phyloP scores from a whole-genome alignment of 148 eudicot genomes.

The Dianthus caryophyllus region DNA sequence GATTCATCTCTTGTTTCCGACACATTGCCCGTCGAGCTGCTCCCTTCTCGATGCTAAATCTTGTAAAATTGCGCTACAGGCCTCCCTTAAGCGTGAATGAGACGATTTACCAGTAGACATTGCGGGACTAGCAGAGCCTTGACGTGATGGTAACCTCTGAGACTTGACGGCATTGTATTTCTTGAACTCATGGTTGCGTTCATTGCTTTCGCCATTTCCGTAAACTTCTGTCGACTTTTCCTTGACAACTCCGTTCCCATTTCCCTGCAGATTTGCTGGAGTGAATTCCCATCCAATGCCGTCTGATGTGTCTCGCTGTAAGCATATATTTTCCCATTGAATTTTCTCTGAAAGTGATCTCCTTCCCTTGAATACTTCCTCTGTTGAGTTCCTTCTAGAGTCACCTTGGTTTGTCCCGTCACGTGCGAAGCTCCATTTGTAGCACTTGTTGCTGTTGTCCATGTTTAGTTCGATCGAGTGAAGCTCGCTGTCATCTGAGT shows the following conservation, averaged over 20 bases:
- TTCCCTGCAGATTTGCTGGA: slow-evolving; percentile 23
- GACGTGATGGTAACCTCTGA: slow-evolving; percentile 34
- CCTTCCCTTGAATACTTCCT: slow-evolving; percentile 55
- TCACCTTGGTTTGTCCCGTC: slow-evolving; percentile 37
- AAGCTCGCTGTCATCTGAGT: slow-evolving; percentile 64
- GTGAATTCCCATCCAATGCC: slow-evolving; percentile 63
- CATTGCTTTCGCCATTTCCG: slow-evolving; percentile 30
- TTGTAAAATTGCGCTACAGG: slow-evolving; percentile 28
- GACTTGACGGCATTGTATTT: slow-evolving; percentile 50
- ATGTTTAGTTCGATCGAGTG: slow-evolving; percentile 76
- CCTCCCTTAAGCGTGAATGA: slow-evolving; percentile 32
- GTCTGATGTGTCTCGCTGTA: slow-evolving; percentile 52
- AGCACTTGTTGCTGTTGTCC: slow-evolving; percentile 48
- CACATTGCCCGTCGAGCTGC: slow-evolving; percentile 9
- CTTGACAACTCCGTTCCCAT: slow-evolving; percentile 27
- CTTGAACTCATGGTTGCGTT: slow-evolving; percentile 40
- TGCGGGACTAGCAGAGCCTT: slow-evolving; percentile 31
- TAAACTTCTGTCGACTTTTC: slow-evolving; percentile 30
- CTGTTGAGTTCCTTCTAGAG: slow-evolving; percentile 43
- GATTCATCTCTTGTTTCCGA: slow-evolving; percentile 20
- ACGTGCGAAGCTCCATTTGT: slow-evolving; percentile 43
- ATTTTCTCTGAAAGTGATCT: slow-evolving; percentile 51
- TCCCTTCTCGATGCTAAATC: slow-evolving; percentile 28
- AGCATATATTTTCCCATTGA: slow-evolving; percentile 47
- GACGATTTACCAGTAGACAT: slow-evolving; percentile 20